Evolutionary conservation across 2,329 filamentous ascomycete species (phyloP).

Genomic region (Coniella vitis): DNA sequence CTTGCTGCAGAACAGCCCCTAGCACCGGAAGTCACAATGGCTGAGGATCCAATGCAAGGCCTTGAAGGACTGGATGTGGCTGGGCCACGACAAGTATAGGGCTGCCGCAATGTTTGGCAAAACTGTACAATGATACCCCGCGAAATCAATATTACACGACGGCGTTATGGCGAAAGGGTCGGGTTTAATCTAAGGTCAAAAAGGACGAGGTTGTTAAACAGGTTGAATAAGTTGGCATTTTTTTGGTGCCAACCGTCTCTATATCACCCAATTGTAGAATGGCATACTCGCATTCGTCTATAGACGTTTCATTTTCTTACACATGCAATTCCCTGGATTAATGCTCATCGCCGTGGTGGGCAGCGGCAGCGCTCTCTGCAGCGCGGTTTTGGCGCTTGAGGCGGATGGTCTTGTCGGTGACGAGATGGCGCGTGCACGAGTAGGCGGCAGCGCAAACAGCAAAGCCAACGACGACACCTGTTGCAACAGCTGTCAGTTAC

Average conservation of each 20-base stretch:
- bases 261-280: slow-evolving; percentile 17
- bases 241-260: slow-evolving; percentile 11
- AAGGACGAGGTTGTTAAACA: slow-evolving; percentile 11
- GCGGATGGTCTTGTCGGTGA: slow-evolving; percentile 87
- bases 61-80: slow-evolving; percentile 90
- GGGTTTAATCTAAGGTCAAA: slow-evolving; percentile 15
- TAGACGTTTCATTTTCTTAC: slow-evolving; percentile 15
- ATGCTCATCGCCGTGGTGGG: slow-evolving; percentile 25
- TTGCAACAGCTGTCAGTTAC: slow-evolving; percentile 22
- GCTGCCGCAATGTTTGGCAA: slow-evolving; percentile 29
- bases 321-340: slow-evolving; percentile 20
- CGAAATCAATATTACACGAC: slow-evolving; percentile 29
- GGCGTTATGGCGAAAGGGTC: slow-evolving; percentile 32
- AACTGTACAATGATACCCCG: slow-evolving; percentile 14
- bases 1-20: slow-evolving; percentile 49
- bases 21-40: slow-evolving; percentile 41
- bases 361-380: slow-evolving; percentile 31
- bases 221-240: slow-evolving; percentile 4
- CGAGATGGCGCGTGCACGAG: slow-evolving; percentile 75
- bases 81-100: slow-evolving; percentile 67
- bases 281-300: slow-evolving; percentile 5
- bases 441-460: slow-evolving; percentile 76
- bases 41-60: slow-evolving; percentile 89
- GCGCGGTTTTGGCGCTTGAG: slow-evolving; percentile 63
- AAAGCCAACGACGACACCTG: slow-evolving; percentile 81